These are phyloP conservation scores for Pezicula neosporulosa DNA, from an alignment of 2,329 filamentous ascomycete species.

Conservation along the genomic window DNA sequence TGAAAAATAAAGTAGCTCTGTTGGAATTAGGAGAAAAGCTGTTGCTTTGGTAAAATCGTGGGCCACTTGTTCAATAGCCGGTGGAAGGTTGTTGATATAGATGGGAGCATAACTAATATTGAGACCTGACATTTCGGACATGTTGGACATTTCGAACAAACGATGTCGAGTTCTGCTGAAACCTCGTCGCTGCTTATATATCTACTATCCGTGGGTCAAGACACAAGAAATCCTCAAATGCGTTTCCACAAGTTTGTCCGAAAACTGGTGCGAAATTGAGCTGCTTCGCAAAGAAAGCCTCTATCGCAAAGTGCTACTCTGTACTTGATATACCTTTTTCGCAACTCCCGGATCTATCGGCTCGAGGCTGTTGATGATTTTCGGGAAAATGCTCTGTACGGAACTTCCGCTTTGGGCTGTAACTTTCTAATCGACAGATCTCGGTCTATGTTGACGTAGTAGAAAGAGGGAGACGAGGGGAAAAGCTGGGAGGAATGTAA, in stretches of 20 bases:
- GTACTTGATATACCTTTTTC: not conserved
- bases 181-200: not conserved
- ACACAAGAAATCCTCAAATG: not conserved
- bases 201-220: not conserved
- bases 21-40: constrained; percentile 24
- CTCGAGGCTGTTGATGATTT: not conserved
- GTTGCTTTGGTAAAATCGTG: constrained; percentile 22
- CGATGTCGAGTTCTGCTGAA: no score
- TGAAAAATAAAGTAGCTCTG: constrained; percentile 27
- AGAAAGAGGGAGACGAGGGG: not conserved
- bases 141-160: no score
- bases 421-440: not conserved
- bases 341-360: not conserved
- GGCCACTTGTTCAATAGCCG: constrained; percentile 18
- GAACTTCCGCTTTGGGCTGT: not conserved
- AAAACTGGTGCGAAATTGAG: not conserved
- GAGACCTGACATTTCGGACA: constrained; percentile 13
- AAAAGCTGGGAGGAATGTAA: not conserved
- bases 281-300: not conserved
- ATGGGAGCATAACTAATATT: constrained; percentile 20
- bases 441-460: not conserved
- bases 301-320: not conserved
- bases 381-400: no score
- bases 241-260: not conserved
- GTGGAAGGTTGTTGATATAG: constrained; percentile 13